Percentiles rank a stretch among this genome's conserved stretches.
Conservation (phyloP, 768 basidiomycete genomes). For the Phaeotremella skinneri region DNA sequence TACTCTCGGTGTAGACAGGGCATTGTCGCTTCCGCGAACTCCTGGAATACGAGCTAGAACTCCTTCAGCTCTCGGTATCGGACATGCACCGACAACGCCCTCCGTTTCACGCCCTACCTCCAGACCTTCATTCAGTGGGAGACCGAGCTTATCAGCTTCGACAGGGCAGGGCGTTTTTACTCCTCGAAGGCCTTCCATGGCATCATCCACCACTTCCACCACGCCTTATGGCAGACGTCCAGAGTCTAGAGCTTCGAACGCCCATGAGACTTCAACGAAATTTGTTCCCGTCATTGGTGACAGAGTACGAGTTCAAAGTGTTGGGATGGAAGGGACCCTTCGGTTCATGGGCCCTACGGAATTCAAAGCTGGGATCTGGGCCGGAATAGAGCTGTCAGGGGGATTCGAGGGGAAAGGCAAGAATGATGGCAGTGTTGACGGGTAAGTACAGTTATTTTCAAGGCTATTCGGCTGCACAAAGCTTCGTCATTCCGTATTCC, state of each 20-base stretch:
- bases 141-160: conserved; percentile 14
- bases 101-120: conserved; percentile 29
- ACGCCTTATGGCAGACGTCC: conserved; percentile 38
- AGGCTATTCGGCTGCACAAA: conserved; percentile 13
- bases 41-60: conserved; percentile 30
- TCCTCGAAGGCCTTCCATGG: conserved; percentile 43
- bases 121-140: conserved; percentile 21
- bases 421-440: conserved; percentile 84
- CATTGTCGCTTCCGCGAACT: conserved; percentile 20
- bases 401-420: conserved; percentile 89
- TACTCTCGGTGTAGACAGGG: background rate
- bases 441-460: conserved; percentile 60
- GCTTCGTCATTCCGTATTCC: background rate
- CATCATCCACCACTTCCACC: conserved; percentile 30
- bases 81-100: conserved; percentile 31
- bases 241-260: conserved; percentile 36
- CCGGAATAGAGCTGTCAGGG: conserved; percentile 82
- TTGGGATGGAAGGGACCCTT: conserved; percentile 79
- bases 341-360: conserved; percentile 80
- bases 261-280: conserved; percentile 15
- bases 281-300: conserved; percentile 64
- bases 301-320: conserved; percentile 77
- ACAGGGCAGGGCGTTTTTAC: conserved; percentile 27
- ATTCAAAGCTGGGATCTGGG: conserved; percentile 86
- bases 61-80: conserved; percentile 27